A percentile compares a stretch with the other conserved stretches of the same genome.
These are phyloP conservation scores for Trichoderma koningiopsis DNA, from an alignment of 2,329 filamentous ascomycete species.

Conservation along the genomic window DNA sequence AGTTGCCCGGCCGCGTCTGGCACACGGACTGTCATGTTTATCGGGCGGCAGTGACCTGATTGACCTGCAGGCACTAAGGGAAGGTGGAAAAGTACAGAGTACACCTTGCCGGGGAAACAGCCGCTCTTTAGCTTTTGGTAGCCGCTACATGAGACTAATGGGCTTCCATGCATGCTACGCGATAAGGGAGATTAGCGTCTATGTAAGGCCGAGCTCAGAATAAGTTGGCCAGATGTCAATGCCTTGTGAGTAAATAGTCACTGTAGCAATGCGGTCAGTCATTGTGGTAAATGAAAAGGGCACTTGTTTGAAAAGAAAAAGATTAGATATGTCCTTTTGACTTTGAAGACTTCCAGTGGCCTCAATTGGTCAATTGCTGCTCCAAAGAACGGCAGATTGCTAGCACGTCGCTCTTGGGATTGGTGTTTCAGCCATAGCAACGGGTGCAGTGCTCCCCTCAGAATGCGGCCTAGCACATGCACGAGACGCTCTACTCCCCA, in stretches of 20 bases:
- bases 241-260: background rate
- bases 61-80: background rate
- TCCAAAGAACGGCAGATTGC: background rate
- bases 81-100: background rate
- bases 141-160: background rate
- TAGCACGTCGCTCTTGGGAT: background rate
- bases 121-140: background rate
- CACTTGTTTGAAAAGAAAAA: background rate
- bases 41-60: slow-evolving; percentile 20
- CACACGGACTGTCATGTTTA: slow-evolving; percentile 3
- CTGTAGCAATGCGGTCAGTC: background rate
- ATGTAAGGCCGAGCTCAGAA: background rate
- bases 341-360: background rate
- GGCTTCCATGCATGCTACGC: background rate
- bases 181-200: background rate
- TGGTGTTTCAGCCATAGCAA: background rate
- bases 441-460: background rate
- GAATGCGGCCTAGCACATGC: too few species aligned
- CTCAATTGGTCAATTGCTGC: background rate
- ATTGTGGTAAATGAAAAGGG: background rate
- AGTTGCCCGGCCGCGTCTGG: background rate
- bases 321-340: background rate
- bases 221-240: background rate
- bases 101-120: background rate
- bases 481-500: too few species aligned